Evolutionary conservation across 1,284 basidiomycete species (phyloP).

Genomic region (Leccinum pseudoinsigne): DNA sequence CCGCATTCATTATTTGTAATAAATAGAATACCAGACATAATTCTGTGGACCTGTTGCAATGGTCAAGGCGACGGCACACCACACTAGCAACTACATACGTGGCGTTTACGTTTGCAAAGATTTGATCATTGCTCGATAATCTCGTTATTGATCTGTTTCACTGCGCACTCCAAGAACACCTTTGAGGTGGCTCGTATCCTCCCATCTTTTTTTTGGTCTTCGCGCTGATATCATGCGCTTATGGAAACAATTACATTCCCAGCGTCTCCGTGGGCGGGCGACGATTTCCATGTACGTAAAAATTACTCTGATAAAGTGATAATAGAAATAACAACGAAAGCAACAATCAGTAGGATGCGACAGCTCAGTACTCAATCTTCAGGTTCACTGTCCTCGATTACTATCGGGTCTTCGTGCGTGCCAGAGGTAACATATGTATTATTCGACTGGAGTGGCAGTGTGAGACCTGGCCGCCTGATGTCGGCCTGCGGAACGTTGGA

Average conservation of each 20-base stretch:
- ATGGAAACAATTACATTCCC: background rate
- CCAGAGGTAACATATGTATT: conserved; percentile 8
- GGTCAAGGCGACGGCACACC: too few relatives aligned
- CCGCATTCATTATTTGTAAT: background rate
- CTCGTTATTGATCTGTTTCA: conserved; percentile 5
- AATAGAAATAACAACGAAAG: background rate
- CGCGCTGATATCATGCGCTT: background rate
- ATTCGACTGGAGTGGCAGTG: conserved; percentile 4
- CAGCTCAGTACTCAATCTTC: conserved; percentile 10
- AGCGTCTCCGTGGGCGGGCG: background rate
- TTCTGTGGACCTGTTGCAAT: too few relatives aligned
- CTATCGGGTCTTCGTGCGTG: conserved; percentile 24
- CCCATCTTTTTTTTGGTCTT: background rate
- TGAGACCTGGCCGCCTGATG: conserved; percentile 7
- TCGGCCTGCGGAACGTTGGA: conserved; percentile 1
- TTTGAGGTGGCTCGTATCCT: conserved; percentile 39
- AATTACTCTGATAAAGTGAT: background rate
- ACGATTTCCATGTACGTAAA: background rate
- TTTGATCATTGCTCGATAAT: too few relatives aligned
- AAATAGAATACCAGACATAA: conserved; percentile 57
- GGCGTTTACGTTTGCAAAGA: too few relatives aligned
- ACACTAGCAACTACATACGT: too few relatives aligned
- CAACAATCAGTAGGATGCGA: background rate
- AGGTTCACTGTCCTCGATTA: conserved; percentile 25
- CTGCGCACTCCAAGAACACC: conserved; percentile 52